phyloP scores from a whole-genome alignment of 805 yeast genomes.

The Ogataea henricii region DNA sequence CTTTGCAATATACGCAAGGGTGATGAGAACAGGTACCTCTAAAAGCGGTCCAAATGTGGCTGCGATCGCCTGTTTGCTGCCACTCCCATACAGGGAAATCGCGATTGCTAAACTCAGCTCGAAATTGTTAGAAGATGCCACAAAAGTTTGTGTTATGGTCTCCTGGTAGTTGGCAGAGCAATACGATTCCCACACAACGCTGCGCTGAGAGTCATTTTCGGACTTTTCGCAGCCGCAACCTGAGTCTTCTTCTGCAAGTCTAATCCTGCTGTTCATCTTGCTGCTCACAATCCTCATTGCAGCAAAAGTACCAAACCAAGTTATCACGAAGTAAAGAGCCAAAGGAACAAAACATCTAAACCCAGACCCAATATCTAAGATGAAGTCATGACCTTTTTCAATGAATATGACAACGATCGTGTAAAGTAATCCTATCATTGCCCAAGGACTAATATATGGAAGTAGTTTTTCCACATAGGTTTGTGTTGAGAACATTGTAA shows the following conservation, averaged over 20 bases:
- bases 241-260: slow-evolving; percentile 8
- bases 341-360: slow-evolving; percentile 54
- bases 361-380: slow-evolving; percentile 50
- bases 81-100: slow-evolving; percentile 51
- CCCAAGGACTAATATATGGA: slow-evolving; percentile 49
- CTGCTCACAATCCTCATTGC: slow-evolving; percentile 28
- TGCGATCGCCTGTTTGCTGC: slow-evolving; percentile 55
- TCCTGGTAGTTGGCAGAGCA: slow-evolving; percentile 44
- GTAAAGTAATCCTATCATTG: slow-evolving; percentile 52
- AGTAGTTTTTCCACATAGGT: slow-evolving; percentile 29
- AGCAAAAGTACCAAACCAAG: slow-evolving; percentile 49
- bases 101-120: slow-evolving; percentile 59
- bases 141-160: slow-evolving; percentile 53
- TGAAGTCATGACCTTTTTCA: slow-evolving; percentile 48
- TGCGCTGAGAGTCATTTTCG: not conserved
- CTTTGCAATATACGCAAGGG: slow-evolving; percentile 39
- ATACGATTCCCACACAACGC: slow-evolving; percentile 23
- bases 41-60: slow-evolving; percentile 61
- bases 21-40: slow-evolving; percentile 55
- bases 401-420: slow-evolving; percentile 55
- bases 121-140: slow-evolving; percentile 60
- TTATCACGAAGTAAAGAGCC: slow-evolving; percentile 45
- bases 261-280: slow-evolving; percentile 15
- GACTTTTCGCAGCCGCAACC: slow-evolving; percentile 45
- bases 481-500: not conserved